A percentile compares a stretch with the other conserved stretches of the same genome.
These are phyloP conservation scores for Saccharomycopsis sp. DNA, from an alignment of 805 yeast species.

Conservation along the genomic window DNA sequence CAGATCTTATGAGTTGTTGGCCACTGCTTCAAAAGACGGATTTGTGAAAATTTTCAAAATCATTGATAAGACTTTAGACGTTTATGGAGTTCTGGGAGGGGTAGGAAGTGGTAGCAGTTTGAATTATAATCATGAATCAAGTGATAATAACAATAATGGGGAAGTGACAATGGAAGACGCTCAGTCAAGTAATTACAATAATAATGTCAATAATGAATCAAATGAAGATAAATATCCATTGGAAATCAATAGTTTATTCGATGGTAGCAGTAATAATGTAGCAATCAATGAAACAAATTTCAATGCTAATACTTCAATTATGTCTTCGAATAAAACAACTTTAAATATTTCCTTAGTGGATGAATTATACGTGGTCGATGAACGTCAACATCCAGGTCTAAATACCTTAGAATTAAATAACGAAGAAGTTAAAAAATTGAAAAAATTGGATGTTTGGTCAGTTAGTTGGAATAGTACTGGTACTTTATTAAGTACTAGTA, in stretches of 20 bases:
- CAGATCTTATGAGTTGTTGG: constrained; percentile 72
- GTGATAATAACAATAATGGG: constrained; percentile 16
- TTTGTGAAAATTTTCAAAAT: constrained; percentile 76
- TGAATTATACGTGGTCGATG: constrained; percentile 60
- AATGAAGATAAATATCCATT: neutral
- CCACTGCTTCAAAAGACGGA: constrained; percentile 96
- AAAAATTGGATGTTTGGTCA: constrained; percentile 89
- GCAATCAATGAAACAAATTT: too few species aligned
- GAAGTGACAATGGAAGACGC: neutral
- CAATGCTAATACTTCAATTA: too few species aligned
- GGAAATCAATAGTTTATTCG: too few species aligned
- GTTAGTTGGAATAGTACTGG: constrained; percentile 95
- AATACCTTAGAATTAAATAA: too few species aligned
- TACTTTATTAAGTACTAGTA: constrained; percentile 83
- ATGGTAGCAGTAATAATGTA: too few species aligned
- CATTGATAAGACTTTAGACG: constrained; percentile 28
- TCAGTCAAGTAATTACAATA: neutral
- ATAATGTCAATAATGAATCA: neutral
- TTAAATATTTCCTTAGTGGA: constrained; percentile 8
- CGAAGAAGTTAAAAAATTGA: too few species aligned
- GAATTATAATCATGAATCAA: constrained; percentile 11
- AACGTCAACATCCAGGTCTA: too few species aligned
- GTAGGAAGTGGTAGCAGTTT: constrained; percentile 12
- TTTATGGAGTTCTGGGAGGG: constrained; percentile 8
- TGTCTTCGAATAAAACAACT: neutral